These are phyloP conservation scores for Lyophyllum atratum DNA, from an alignment of 768 basidiomycete genomes.

Conservation along the genomic window DNA sequence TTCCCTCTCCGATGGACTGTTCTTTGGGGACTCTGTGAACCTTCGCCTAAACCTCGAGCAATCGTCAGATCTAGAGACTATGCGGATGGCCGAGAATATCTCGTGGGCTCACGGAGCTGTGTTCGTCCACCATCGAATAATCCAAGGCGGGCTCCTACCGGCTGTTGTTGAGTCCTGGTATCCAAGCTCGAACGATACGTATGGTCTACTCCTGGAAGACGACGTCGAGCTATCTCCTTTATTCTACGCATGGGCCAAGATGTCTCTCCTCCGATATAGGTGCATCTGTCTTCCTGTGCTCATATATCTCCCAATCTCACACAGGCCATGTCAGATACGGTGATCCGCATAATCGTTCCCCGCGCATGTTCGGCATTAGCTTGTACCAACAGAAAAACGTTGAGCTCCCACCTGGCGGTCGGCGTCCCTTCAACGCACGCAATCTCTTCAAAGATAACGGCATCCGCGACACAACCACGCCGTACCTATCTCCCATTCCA, in stretches of 20 bases:
- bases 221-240: constrained; percentile 84
- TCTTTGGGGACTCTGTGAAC: constrained; percentile 68
- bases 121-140: constrained; percentile 68
- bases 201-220: constrained; percentile 82
- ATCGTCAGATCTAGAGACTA: constrained; percentile 64
- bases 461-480: constrained; percentile 49
- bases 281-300: constrained; percentile 24
- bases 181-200: constrained; percentile 68
- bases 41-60: constrained; percentile 78
- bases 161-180: constrained; percentile 93
- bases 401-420: constrained; percentile 69
- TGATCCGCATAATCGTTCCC: constrained; percentile 33
- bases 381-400: constrained; percentile 86
- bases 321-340: constrained; percentile 55
- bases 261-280: constrained; percentile 78
- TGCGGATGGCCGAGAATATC: constrained; percentile 48
- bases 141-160: constrained; percentile 79
- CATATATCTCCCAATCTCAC: not conserved
- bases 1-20: constrained; percentile 59
- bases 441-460: constrained; percentile 48
- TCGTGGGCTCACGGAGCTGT: constrained; percentile 63
- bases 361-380: constrained; percentile 74
- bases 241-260: constrained; percentile 86
- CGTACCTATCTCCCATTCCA: constrained; percentile 85
- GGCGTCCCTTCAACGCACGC: constrained; percentile 69